Conservation (phyloP, 2,329 filamentous ascomycete genomes). For the Lecanoromycetidae sp. region DNA sequence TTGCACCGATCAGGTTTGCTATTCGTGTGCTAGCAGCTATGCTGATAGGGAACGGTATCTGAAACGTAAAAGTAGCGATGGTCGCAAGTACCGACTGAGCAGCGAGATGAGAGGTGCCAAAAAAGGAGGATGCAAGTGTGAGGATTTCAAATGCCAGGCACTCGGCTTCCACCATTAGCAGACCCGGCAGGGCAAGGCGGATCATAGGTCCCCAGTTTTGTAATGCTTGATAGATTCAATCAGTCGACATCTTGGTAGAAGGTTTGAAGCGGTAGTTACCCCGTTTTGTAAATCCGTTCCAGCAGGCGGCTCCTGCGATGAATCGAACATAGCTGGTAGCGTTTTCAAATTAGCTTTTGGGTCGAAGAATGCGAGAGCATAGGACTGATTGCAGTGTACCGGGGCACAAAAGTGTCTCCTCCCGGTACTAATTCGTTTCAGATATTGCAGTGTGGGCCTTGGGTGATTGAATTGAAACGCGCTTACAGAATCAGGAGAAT, state of each 20-base stretch:
- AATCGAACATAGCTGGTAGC: conserved; percentile 66
- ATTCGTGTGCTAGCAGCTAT: conserved; percentile 81
- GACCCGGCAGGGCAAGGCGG: conserved; percentile 70
- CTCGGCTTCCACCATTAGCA: conserved; percentile 90
- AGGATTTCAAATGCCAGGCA: conserved; percentile 87
- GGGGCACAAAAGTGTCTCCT: too few species aligned
- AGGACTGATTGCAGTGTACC: too few species aligned
- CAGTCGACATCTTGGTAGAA: not conserved
- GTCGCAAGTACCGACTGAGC: conserved; percentile 79
- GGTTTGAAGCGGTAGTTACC: not conserved
- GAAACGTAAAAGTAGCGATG: conserved; percentile 68
- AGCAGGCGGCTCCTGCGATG: conserved; percentile 61
- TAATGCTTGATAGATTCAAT: conserved; percentile 40
- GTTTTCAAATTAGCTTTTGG: too few species aligned
- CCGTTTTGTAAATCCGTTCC: conserved; percentile 59
- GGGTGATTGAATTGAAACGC: too few species aligned
- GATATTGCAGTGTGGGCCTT: too few species aligned
- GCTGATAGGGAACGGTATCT: conserved; percentile 82
- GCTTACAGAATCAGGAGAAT: conserved; percentile 57
- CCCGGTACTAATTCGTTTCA: too few species aligned
- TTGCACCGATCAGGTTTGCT: conserved; percentile 83
- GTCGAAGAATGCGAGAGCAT: too few species aligned
- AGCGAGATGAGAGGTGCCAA: conserved; percentile 67
- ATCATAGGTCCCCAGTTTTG: conserved; percentile 77
- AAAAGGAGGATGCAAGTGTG: conserved; percentile 67